Conservation (phyloP, 1,284 basidiomycete genomes). For the Sporisorium iseilematis-ciliati region DNA sequence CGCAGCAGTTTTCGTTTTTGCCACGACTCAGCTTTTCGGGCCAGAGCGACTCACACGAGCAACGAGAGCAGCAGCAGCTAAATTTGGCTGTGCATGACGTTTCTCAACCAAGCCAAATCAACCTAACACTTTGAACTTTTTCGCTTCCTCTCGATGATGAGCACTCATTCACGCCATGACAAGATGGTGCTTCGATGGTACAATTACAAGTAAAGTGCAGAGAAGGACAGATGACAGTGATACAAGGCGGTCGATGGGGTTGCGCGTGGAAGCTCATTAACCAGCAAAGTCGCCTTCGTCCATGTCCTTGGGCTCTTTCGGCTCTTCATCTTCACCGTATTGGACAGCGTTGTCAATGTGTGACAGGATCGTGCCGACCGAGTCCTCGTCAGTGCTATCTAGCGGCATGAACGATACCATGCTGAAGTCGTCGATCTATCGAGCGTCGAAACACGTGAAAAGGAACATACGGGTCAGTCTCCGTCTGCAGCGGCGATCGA, state of each 20-base stretch:
- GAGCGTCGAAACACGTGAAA: not conserved
- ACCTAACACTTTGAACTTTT: not conserved
- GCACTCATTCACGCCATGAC: not conserved
- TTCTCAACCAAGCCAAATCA: not conserved
- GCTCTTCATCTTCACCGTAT: slow-evolving; percentile 72
- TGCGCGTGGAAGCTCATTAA: not conserved
- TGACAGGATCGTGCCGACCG: slow-evolving; percentile 87
- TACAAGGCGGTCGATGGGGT: not conserved
- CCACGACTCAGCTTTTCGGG: slow-evolving; percentile 14
- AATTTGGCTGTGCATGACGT: slow-evolving; percentile 1
- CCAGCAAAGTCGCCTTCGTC: slow-evolving; percentile 60
- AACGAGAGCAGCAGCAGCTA: not conserved
- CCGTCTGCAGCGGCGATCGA: too few species aligned
- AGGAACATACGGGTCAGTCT: not conserved
- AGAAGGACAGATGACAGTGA: not conserved
- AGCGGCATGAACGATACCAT: slow-evolving; percentile 96
- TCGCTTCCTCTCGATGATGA: not conserved
- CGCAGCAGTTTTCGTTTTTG: not conserved
- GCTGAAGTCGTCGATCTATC: slow-evolving; percentile 95
- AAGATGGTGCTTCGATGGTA: not conserved
- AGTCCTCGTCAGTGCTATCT: slow-evolving; percentile 89
- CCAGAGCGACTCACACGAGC: slow-evolving; percentile 7
- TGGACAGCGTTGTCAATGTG: slow-evolving; percentile 98
- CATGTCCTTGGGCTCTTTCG: slow-evolving; percentile 69
- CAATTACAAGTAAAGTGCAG: not conserved